A percentile compares a stretch with the other conserved stretches of the same genome.
These are phyloP conservation scores for Rhizophora apiculata DNA, from an alignment of 345 rosid genomes.

Conservation along the genomic window DNA sequence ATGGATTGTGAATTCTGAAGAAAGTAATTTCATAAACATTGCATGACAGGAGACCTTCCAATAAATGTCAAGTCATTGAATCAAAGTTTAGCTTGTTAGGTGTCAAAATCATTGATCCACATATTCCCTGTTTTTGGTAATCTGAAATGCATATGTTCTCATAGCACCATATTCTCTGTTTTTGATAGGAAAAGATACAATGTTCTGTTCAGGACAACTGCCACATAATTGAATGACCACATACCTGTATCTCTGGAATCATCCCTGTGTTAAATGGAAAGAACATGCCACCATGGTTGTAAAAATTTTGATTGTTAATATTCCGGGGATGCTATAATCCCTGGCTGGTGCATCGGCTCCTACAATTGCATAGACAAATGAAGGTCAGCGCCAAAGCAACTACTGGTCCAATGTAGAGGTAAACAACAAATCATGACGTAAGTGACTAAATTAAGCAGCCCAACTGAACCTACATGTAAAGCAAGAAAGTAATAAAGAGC, in stretches of 20 bases:
- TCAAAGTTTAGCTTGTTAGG: background rate
- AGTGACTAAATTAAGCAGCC: no score
- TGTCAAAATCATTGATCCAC: background rate
- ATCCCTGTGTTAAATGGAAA: conserved; percentile 95
- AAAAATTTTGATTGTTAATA: conserved; percentile 45
- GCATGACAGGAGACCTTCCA: background rate
- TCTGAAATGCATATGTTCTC: background rate
- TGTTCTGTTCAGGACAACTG: no score
- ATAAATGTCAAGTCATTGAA: background rate
- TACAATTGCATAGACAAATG: conserved; percentile 17
- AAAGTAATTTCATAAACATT: background rate
- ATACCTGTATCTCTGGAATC: conserved; percentile 92
- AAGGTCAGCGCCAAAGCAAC: background rate
- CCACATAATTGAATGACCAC: background rate
- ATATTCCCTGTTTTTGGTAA: no score
- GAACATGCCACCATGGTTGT: conserved; percentile 74
- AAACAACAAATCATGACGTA: no score
- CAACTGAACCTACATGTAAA: no score
- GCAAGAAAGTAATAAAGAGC: no score
- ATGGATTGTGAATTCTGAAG: no score
- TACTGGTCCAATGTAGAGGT: background rate
- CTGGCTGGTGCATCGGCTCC: conserved; percentile 62
- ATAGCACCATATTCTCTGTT: no score
- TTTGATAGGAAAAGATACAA: background rate
- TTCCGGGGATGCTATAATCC: conserved; percentile 68